Base-by-base conservation (phyloP, 768 basidiomycete species). In the Phaeotremella skinneri region DNA sequence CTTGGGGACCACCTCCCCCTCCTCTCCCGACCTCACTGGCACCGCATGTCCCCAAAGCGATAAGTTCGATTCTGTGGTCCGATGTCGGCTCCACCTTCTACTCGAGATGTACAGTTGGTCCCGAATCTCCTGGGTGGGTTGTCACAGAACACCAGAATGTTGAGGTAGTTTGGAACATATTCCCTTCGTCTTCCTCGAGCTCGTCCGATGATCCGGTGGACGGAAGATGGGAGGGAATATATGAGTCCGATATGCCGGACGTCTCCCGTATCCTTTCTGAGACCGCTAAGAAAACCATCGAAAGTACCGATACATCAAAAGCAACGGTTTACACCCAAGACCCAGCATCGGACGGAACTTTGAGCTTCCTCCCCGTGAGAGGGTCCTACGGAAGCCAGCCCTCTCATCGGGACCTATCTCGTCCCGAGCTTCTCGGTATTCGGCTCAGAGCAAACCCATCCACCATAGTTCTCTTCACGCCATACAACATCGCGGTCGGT, bases 61-160 rank as follows among this genome's bases (percentile, higher is more conserved):
- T 59, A 23, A 61, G 49, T 4, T 69, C 68, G 3, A 57, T 72
- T 30, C 62, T 72, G 2, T 68, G 60, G 61, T 59, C 56, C 4
- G 70, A 70, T 29, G 65, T 72, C 20, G 70, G 70, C 0, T 53
- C 56, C 3, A 55, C 37, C 4, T 69, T 69, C 51, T 72, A 72
- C 29, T 48, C 53, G 11, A 50, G 48, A 27, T 65, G 66, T 37
- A 58, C 43, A 3, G 42, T 64, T 17, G 59, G 58, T 4, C 13
- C 21, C 1, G 54, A 60, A 5, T 27, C 55, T 4, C 58, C 58
- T 9, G 70, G 70, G 21, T 72, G 70, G 70, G 56, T 61, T 7
- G 66, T 66, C 3, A 5, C 29, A 4, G 53, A 62, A n/a, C 27
- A 41, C 13, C 42, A 62, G 30, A 30, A 50, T 25, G 39, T 32